Conservation (phyloP, 805 yeast genomes). For the Barnettozyma siamensis region DNA sequence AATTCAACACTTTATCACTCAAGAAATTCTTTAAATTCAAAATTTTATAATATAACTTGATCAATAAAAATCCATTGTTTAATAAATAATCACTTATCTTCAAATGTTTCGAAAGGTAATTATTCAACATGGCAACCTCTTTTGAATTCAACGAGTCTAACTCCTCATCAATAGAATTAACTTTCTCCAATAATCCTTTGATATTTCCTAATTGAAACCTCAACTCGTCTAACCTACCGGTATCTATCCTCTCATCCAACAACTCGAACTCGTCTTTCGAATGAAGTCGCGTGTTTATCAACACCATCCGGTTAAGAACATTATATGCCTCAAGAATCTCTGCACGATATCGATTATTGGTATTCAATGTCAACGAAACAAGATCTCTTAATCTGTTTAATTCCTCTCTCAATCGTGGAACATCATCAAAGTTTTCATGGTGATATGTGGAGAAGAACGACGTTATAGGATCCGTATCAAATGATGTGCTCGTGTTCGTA, state of each 20-base stretch:
- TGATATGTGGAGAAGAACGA: conserved; percentile 4
- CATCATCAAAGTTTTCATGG: conserved; percentile 7
- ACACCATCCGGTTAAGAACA: not conserved
- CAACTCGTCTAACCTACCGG: conserved; percentile 3
- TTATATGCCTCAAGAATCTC: conserved; percentile 9
- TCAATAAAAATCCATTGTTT: conserved; percentile 20
- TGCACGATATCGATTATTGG: conserved; percentile 6
- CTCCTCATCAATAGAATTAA: conserved; percentile 7
- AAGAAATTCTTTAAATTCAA: conserved; percentile 46
- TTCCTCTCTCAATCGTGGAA: not conserved
- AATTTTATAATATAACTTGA: conserved; percentile 27
- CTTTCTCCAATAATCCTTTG: conserved; percentile 3
- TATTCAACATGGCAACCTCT: conserved; percentile 2
- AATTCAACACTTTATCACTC: conserved; percentile 47
- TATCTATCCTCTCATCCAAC: conserved; percentile 6
- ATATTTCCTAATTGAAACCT: conserved; percentile 5
- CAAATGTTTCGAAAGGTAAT: conserved; percentile 6
- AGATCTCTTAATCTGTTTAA: conserved; percentile 2
- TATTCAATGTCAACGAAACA: conserved; percentile 5
- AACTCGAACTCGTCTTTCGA: conserved; percentile 5
- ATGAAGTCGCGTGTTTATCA: conserved; percentile 2
- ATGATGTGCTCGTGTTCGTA: too few relatives aligned
- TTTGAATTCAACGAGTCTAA: not conserved
- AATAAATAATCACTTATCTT: conserved; percentile 10
- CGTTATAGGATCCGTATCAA: conserved; percentile 4